Conservation (phyloP, 2,329 filamentous ascomycete species). For the Colletotrichum chlorophyti region DNA sequence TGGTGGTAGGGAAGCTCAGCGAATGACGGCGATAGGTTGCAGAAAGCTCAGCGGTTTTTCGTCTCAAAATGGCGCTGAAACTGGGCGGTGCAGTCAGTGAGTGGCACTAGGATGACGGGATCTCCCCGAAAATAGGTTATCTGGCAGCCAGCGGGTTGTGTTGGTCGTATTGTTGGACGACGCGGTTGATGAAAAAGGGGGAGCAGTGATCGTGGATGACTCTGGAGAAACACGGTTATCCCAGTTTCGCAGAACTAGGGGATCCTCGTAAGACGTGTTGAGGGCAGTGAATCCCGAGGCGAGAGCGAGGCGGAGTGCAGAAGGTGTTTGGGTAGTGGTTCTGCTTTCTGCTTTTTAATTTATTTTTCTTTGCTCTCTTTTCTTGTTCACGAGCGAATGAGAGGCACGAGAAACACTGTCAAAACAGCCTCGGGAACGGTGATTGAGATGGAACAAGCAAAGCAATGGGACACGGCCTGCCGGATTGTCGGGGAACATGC, state of each 20-base stretch:
- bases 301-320: constrained; percentile 11
- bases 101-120: constrained; percentile 13
- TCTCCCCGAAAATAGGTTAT: constrained; percentile 14
- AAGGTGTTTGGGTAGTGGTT: constrained; percentile 1
- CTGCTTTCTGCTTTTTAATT: neutral
- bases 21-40: constrained; percentile 12
- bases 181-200: constrained; percentile 13
- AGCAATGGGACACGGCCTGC: constrained; percentile 14
- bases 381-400: constrained; percentile 6
- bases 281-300: neutral
- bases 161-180: neutral
- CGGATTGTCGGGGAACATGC: constrained; percentile 6
- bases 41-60: constrained; percentile 17
- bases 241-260: constrained; percentile 1
- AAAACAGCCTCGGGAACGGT: constrained; percentile 17
- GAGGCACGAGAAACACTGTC: constrained; percentile 10
- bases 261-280: constrained; percentile 12
- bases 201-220: constrained; percentile 4
- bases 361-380: no score
- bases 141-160: constrained; percentile 16
- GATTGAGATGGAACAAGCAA: constrained; percentile 1
- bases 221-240: constrained; percentile 24
- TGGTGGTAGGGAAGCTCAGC: constrained; percentile 8
- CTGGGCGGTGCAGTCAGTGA: constrained; percentile 30
- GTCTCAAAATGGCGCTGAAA: constrained; percentile 29